phyloP scores from a whole-genome alignment of 495 filamentous ascomycete genomes.

The Elasticomyces elasticus region DNA sequence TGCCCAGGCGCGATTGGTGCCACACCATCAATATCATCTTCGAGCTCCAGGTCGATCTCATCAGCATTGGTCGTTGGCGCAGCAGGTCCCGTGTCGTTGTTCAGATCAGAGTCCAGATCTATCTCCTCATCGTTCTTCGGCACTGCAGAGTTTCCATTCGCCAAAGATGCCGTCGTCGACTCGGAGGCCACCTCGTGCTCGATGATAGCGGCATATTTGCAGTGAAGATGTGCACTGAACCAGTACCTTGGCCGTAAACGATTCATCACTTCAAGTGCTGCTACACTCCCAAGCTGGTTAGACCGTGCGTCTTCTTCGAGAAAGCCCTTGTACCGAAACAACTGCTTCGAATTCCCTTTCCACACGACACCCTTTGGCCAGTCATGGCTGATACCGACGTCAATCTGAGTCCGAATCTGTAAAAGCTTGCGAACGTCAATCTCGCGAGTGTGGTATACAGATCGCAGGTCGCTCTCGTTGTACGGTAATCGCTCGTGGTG shows the following conservation, averaged over 20 bases:
- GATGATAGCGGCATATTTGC: slow-evolving; percentile 68
- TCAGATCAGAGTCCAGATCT: slow-evolving; percentile 31
- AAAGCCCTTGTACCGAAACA: slow-evolving; percentile 61
- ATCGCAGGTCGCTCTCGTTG: slow-evolving; percentile 56
- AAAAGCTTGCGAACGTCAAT: slow-evolving; percentile 85
- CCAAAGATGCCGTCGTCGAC: not conserved
- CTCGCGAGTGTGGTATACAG: slow-evolving; percentile 79
- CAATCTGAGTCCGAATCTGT: slow-evolving; percentile 71
- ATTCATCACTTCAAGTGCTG: slow-evolving; percentile 68
- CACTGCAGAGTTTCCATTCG: not conserved
- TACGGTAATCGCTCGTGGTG: slow-evolving; percentile 87
- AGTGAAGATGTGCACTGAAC: slow-evolving; percentile 91
- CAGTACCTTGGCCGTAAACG: slow-evolving; percentile 72
- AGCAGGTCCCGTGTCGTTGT: slow-evolving; percentile 2
- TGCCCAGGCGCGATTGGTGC: slow-evolving; percentile 5
- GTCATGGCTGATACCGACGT: slow-evolving; percentile 87
- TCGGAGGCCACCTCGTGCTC: slow-evolving; percentile 38
- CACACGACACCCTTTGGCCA: slow-evolving; percentile 80
- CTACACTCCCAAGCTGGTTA: slow-evolving; percentile 65
- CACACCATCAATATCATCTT: slow-evolving; percentile 16
- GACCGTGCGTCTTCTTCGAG: slow-evolving; percentile 64
- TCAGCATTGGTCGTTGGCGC: slow-evolving; percentile 8
- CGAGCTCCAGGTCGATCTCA: slow-evolving; percentile 22
- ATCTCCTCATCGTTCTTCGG: slow-evolving; percentile 32
- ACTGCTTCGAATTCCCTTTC: slow-evolving; percentile 49